phyloP scores from a whole-genome alignment of 345 rosid species.

The Eucalyptus rudis region DNA sequence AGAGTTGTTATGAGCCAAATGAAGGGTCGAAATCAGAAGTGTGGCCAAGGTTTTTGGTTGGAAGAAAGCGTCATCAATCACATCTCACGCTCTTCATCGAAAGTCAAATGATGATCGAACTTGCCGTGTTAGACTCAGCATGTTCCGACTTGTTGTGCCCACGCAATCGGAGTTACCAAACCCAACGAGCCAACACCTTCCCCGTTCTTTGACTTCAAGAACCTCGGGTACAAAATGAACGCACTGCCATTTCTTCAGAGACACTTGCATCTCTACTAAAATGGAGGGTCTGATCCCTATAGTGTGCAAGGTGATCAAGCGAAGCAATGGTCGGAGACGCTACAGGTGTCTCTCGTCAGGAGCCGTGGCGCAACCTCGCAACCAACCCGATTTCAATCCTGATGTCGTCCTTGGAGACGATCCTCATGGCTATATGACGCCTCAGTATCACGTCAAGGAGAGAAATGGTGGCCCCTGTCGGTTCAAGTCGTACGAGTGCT shows the following conservation, averaged over 20 bases:
- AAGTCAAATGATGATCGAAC: neutral
- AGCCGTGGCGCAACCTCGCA: conserved; percentile 13
- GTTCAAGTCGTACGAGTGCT: neutral
- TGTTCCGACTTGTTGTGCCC: neutral
- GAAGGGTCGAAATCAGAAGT: neutral
- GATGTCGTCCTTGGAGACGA: neutral
- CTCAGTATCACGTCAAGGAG: neutral
- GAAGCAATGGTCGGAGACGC: conserved; percentile 36
- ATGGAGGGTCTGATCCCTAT: conserved; percentile 86
- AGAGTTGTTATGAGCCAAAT: neutral
- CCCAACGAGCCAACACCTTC: neutral
- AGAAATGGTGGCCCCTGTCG: neutral
- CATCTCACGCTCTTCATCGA: neutral
- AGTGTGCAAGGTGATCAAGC: conserved; percentile 49
- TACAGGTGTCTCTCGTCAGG: conserved; percentile 56
- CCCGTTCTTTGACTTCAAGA: neutral
- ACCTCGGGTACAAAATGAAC: neutral
- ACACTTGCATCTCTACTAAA: neutral
- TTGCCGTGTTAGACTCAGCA: neutral
- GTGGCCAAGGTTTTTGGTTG: neutral
- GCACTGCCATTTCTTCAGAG: neutral
- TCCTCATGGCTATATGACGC: neutral
- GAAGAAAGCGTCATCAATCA: neutral
- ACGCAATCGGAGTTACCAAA: neutral
- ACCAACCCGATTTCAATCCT: conserved; percentile 2